Base-by-base conservation (phyloP, 2,329 filamentous ascomycete species). In the Aspergillus japonicus region DNA sequence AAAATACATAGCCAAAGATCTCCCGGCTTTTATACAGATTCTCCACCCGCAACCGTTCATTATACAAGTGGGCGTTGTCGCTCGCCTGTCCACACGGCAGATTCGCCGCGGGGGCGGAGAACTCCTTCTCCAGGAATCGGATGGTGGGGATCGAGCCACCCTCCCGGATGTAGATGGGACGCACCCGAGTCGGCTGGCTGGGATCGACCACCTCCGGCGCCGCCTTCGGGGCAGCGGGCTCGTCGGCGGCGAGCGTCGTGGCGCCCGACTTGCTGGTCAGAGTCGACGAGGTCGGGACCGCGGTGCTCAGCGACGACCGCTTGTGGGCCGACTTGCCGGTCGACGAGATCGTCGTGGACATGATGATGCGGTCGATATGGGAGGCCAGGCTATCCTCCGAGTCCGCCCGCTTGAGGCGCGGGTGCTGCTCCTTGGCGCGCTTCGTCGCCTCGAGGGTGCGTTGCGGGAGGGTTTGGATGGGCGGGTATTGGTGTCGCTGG, bases 61-160 rank as follows among this genome's bases (percentile, higher is more conserved):
- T 98, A 71, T 96, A 91, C 76, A 99, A 77, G 83, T 99, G 95
- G 19, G 94, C 95, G 54, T 89, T 88, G 71, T 99, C 95, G 68
- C 91, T 97, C 12, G 94, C 92, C 76, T 97, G 93, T 0, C 96
- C 96, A 70, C 93, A 97, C 0, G 95, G 96, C 35, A 99, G 78
- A 75, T 98, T 93, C 0, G 94, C 94, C 0, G 95, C 94, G 0
- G 93, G 92, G 0, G 95, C 95, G 2, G 84, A 83, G 71, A 98
- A 97, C 69, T 96, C 92, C 78, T 96, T 96, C 75, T 98, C 94
- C 42, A 98, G 73, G 71, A 98, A 98, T 5, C 95, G 82, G 58
- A 98, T 98, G 0, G 91, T 91, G 0, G 95, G 95, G 66, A 99
- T 99, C 0, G 90, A 96, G 5, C 95, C 95, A 12, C 95, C 95